Evolutionary conservation across 768 basidiomycete genomes (phyloP).

Genomic region (Leccinum rimulosum): DNA sequence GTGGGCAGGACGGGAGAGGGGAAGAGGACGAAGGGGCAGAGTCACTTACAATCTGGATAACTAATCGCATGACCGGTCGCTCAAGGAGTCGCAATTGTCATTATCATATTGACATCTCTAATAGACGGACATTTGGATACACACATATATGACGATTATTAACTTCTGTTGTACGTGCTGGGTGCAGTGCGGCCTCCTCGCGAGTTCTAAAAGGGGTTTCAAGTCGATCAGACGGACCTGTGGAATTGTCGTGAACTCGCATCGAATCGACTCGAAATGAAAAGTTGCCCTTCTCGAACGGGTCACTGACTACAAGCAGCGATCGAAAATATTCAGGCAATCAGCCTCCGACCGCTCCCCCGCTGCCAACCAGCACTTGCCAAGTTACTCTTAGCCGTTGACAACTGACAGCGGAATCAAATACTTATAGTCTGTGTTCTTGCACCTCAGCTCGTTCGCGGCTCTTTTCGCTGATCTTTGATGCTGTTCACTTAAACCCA

Average conservation of each 20-base stretch:
- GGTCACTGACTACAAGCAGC: conserved; percentile 3
- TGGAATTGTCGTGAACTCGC: conserved; percentile 3
- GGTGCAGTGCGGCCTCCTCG: conserved; percentile 32
- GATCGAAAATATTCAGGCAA: conserved; percentile 11
- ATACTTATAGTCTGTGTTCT: conserved; percentile 17
- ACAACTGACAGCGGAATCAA: conserved; percentile 33
- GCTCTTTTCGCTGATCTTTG: conserved; percentile 22
- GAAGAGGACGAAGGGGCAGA: conserved; percentile 16
- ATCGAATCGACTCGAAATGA: neutral
- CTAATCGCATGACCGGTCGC: conserved; percentile 7
- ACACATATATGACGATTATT: conserved; percentile 1
- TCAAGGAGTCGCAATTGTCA: conserved; percentile 25
- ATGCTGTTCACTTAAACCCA: conserved; percentile 24
- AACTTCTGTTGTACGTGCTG: conserved; percentile 27
- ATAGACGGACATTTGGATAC: conserved; percentile 37
- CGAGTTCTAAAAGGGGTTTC: conserved; percentile 13
- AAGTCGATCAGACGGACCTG: conserved; percentile 10
- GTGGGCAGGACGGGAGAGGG: conserved; percentile 17
- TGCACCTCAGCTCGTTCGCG: conserved; percentile 3
- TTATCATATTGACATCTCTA: conserved; percentile 28
- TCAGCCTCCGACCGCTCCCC: conserved; percentile 11
- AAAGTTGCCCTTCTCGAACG: neutral
- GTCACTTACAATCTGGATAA: conserved; percentile 24
- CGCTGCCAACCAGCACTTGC: conserved; percentile 6
- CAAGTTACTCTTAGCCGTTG: conserved; percentile 12